Percentiles rank a stretch among this genome's conserved stretches.
Evolutionary conservation across 202 grass and related monocot genomes (phyloP).

Genomic region (Elaeis oleifera): DNA sequence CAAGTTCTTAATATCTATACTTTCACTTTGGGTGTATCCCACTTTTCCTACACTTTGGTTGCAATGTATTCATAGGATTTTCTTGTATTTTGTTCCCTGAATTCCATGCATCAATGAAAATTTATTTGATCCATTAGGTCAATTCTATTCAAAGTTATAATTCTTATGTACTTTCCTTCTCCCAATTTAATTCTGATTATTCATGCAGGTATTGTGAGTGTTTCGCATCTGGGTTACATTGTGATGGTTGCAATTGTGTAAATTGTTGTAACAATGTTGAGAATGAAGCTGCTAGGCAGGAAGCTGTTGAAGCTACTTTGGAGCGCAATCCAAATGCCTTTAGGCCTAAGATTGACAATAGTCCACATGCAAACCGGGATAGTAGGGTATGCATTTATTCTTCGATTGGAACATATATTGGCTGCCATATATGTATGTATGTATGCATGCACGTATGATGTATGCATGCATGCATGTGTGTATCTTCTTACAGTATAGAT

Average conservation of each 20-base stretch:
- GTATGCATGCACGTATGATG: too few relatives aligned
- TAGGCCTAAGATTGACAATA: conserved; percentile 91
- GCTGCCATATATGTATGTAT: too few relatives aligned
- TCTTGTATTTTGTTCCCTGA: too few relatives aligned
- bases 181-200: conserved; percentile 6
- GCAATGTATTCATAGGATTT: too few relatives aligned
- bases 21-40: too few relatives aligned
- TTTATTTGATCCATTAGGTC: too few relatives aligned
- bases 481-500: too few relatives aligned
- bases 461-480: too few relatives aligned
- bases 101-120: too few relatives aligned
- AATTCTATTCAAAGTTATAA: not conserved
- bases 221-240: conserved; percentile 79
- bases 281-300: conserved; percentile 73
- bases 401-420: conserved; percentile 5
- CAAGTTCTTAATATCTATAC: too few relatives aligned
- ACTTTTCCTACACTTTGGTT: too few relatives aligned
- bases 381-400: conserved; percentile 53
- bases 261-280: conserved; percentile 94
- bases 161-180: not conserved
- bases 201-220: conserved; percentile 80
- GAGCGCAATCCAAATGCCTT: conserved; percentile 96
- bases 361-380: conserved; percentile 60
- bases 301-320: conserved; percentile 84
- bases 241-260: conserved; percentile 88